Evolutionary conservation across 2,329 filamentous ascomycete species (phyloP).

Genomic region (Leptodontidium sp.): DNA sequence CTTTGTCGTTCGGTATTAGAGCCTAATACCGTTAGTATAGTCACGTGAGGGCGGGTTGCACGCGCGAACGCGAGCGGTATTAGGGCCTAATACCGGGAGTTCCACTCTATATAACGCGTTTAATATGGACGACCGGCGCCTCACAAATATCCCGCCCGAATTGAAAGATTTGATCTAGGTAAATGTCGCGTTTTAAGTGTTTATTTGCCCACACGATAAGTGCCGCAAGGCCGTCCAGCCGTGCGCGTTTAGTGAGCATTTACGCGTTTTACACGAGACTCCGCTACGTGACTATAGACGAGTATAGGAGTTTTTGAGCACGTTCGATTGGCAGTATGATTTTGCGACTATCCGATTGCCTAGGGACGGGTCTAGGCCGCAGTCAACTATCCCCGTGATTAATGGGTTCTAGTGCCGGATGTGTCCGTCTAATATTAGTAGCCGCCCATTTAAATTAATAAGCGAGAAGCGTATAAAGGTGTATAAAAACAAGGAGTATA

Average conservation of each 20-base stretch:
- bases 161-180: slow-evolving; percentile 2
- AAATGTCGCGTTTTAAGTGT: neutral
- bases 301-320: too few species aligned
- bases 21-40: neutral
- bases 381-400: too few species aligned
- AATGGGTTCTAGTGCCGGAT: too few species aligned
- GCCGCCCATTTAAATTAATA: too few species aligned
- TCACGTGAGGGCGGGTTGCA: neutral
- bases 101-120: neutral
- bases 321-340: too few species aligned
- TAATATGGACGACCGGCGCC: neutral
- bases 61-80: neutral
- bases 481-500: too few species aligned
- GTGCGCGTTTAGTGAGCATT: neutral
- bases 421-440: too few species aligned
- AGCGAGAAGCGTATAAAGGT: too few species aligned
- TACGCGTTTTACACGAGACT: too few species aligned
- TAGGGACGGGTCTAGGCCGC: too few species aligned
- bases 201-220: neutral
- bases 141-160: neutral
- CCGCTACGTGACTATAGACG: too few species aligned
- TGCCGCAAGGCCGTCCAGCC: neutral
- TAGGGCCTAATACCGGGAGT: neutral
- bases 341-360: too few species aligned
- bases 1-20: neutral